Evolutionary conservation across 2,329 filamentous ascomycete species (phyloP), one percentile per base, ranked within the genome.

Genomic region (Cryphonectria nitschkei): DNA sequence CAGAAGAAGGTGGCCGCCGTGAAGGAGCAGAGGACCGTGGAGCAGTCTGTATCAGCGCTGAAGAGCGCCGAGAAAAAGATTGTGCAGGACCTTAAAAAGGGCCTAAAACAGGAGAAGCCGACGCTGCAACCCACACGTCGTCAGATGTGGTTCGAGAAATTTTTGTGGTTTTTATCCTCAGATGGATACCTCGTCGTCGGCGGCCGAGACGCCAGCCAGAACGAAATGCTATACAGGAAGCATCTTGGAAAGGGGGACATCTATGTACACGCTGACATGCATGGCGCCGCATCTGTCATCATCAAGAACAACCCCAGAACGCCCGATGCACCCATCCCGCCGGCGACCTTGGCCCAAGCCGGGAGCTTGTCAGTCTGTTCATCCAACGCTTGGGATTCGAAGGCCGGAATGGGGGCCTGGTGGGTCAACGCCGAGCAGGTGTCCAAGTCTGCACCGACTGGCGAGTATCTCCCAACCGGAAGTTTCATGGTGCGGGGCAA

Each of bases 101-200:
- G 90, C 0, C 81, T 98, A 70, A 97, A 97, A 82, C 92, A 96
- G 78, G 96, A 98, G 81, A 98, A 97, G 79, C 91, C 94, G 29
- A 84, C 97, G 1, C 83, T 98, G 13, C 90, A 95, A 62, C 94
- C 92, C 0, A 91, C 97, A 11, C 89, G 96, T 69, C 92, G 90
- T 77, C 92, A 91, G 74, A 88, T 95, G 76, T 99, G 96, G 96
- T 99, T 98, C 75, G 96, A 99, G 77, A 99, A 99, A 81, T 99
- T 97, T 76, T 85, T 90, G 39, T 98, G 94, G 87, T 99, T 99
- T 82, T 88, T 98, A 75, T 98, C 95, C 0, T 97, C 94, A 0
- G 96, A 99, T 77, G 95, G 95, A 5, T 98, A 98, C 79, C 86
- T 99, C 7, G 93, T 98, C 0, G 86, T 99, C 22, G 95, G 90